A percentile compares a stretch with the other conserved stretches of the same genome.
Conservation (phyloP, 768 basidiomycete species). For the Leccinellum luteum region DNA sequence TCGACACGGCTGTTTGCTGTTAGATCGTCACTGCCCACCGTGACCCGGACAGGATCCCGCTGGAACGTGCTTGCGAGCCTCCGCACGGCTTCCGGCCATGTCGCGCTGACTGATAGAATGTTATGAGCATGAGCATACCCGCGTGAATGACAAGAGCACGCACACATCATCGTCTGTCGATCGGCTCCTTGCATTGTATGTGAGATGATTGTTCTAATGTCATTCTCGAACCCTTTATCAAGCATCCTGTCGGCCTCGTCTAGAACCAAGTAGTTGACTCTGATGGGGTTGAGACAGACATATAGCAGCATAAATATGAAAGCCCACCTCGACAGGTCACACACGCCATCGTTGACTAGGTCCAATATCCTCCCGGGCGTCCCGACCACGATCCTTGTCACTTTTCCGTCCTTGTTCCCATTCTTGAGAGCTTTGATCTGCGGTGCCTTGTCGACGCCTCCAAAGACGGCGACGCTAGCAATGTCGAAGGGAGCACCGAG, state of each 20-base stretch:
- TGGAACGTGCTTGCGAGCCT: conserved; percentile 87
- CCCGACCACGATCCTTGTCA: conserved; percentile 83
- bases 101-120: conserved; percentile 76
- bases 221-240: conserved; percentile 98
- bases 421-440: conserved; percentile 72
- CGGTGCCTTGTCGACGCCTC: conserved; percentile 88
- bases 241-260: conserved; percentile 99
- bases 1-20: conserved; percentile 93
- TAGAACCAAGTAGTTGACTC: conserved; percentile 87
- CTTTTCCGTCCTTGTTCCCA: conserved; percentile 45
- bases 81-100: conserved; percentile 95
- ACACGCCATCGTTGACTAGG: conserved; percentile 81
- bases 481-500: conserved; percentile 76
- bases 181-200: conserved; percentile 61
- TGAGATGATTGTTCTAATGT: conserved; percentile 87
- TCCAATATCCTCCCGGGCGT: conserved; percentile 95
- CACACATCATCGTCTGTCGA: conserved; percentile 94
- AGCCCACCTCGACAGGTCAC: conserved; percentile 74
- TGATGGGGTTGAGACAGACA: conserved; percentile 26
- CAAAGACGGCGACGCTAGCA: conserved; percentile 84
- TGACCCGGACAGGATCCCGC: conserved; percentile 80
- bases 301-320: not conserved
- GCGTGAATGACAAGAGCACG: conserved; percentile 30
- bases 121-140: not conserved
- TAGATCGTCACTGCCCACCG: conserved; percentile 93